phyloP scores from a whole-genome alignment of 2,329 filamentous ascomycete genomes.

The Neocucurbitaria cava region DNA sequence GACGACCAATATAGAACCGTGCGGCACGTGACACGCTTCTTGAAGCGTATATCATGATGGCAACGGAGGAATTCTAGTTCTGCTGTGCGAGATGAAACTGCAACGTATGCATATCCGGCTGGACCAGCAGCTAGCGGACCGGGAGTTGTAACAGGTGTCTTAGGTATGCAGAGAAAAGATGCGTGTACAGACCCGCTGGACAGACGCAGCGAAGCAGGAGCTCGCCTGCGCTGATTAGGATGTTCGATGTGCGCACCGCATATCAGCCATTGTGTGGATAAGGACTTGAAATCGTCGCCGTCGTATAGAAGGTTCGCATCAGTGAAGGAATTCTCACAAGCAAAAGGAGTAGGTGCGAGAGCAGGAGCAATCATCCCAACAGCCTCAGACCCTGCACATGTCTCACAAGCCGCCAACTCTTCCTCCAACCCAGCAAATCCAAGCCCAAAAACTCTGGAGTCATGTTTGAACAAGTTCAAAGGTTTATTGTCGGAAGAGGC shows the following conservation, averaged over 20 bases:
- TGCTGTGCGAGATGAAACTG: neutral
- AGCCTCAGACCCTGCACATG: neutral
- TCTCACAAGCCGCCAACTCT: neutral
- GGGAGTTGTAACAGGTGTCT: neutral
- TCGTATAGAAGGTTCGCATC: neutral
- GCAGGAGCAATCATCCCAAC: neutral
- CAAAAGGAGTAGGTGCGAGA: neutral
- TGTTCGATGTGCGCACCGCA: neutral
- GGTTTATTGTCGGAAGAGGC: neutral
- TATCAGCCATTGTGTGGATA: neutral
- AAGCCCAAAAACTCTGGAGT: neutral
- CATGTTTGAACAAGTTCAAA: neutral
- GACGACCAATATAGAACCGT: neutral
- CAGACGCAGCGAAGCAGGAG: neutral
- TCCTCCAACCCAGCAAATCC: neutral
- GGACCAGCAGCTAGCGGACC: neutral
- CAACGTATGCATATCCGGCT: neutral
- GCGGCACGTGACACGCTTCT: neutral
- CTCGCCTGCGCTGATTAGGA: neutral
- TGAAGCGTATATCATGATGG: neutral
- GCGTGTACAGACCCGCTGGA: neutral
- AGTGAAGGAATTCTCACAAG: neutral
- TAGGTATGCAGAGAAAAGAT: neutral
- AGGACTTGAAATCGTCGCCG: neutral
- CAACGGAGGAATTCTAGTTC: neutral